Evolutionary conservation across 192 early-diverging fungal species (phyloP).

Genomic region (Backusella mclennaniae): DNA sequence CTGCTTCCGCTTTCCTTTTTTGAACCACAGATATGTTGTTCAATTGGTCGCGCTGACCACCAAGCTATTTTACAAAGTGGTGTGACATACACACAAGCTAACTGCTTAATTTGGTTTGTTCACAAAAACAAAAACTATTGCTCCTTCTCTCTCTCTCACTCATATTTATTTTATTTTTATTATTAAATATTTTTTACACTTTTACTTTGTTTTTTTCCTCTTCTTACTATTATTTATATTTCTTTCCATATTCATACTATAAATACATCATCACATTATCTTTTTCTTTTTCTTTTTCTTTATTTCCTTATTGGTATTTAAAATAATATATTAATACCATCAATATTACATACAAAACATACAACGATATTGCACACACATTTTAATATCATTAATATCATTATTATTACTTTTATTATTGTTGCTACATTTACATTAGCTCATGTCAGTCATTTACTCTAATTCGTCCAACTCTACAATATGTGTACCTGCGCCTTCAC

Average conservation of each 20-base stretch:
- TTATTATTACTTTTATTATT: background rate
- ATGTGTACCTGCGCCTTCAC: background rate
- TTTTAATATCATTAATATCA: background rate
- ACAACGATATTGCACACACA: background rate
- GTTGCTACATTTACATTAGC: constrained; percentile 62
- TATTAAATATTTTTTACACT: background rate
- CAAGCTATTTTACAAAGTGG: background rate
- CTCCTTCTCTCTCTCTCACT: background rate
- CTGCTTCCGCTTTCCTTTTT: background rate
- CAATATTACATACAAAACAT: background rate
- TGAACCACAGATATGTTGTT: background rate
- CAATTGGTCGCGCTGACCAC: background rate
- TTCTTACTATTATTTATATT: background rate
- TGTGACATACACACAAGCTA: background rate
- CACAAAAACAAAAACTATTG: background rate
- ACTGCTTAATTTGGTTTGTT: background rate
- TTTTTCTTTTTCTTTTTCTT: background rate
- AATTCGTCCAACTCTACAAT: constrained; percentile 31
- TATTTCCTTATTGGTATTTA: background rate
- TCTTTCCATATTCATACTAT: background rate
- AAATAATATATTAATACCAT: background rate
- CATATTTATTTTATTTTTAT: background rate
- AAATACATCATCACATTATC: background rate
- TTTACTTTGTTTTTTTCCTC: background rate
- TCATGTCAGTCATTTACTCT: constrained; percentile 52